Conservation (phyloP, 768 basidiomycete genomes). For the Postia placenta region DNA sequence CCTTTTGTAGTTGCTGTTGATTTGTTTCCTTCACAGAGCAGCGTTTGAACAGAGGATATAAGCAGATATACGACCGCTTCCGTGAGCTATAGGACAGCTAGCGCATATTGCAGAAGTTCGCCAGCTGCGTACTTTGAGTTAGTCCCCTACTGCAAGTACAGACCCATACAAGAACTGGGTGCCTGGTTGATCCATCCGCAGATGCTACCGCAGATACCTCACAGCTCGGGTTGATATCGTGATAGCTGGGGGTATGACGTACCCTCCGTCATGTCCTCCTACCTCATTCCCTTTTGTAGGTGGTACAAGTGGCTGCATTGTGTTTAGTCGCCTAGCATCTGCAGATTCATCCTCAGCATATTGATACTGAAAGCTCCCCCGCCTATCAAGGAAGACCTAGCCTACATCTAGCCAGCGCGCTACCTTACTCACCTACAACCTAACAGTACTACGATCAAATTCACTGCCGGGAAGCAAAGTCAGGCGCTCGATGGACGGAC, state of each 20-base stretch:
- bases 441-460: slow-evolving; percentile 35
- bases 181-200: no score
- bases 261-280: not conserved
- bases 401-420: slow-evolving; percentile 47
- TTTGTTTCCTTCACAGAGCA: no score
- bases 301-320: slow-evolving; percentile 47
- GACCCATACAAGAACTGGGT: no score
- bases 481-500: slow-evolving; percentile 39
- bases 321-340: slow-evolving; percentile 20
- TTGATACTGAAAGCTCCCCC: slow-evolving; percentile 55
- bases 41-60: no score
- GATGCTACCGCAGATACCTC: no score
- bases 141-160: no score
- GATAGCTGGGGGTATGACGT: slow-evolving; percentile 21
- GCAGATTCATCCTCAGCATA: slow-evolving; percentile 50
- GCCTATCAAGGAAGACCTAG: slow-evolving; percentile 36
- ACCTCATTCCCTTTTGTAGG: slow-evolving; percentile 4
- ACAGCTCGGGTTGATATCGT: slow-evolving; percentile 11
- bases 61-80: no score
- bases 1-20: no score
- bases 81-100: no score
- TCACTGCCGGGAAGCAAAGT: slow-evolving; percentile 31
- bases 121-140: no score
- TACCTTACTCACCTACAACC: slow-evolving; percentile 36
- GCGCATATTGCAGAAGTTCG: no score